Conservation (phyloP, 1,284 basidiomycete genomes). For the Cyathus olla region DNA sequence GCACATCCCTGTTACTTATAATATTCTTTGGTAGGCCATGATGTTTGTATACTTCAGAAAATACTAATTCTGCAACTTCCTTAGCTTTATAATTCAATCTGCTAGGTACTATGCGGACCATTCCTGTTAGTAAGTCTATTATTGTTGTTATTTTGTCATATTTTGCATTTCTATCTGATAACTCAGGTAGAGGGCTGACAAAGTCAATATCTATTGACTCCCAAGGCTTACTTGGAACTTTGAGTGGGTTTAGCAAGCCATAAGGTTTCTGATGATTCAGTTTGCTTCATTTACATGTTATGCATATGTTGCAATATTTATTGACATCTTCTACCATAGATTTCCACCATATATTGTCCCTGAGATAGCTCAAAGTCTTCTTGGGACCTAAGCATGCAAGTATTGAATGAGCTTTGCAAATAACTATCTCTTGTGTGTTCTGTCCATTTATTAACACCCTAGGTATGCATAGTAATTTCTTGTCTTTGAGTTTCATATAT, state of each 20-base stretch:
- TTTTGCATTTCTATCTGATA: slow-evolving; percentile 9
- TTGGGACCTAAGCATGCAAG: slow-evolving; percentile 36
- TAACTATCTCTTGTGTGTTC: slow-evolving; percentile 32
- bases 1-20: slow-evolving; percentile 49
- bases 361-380: slow-evolving; percentile 37
- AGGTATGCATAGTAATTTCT: slow-evolving; percentile 33
- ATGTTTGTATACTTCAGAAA: slow-evolving; percentile 43
- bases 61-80: slow-evolving; percentile 48
- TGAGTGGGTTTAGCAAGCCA: slow-evolving; percentile 40
- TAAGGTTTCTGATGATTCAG: slow-evolving; percentile 30
- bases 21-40: slow-evolving; percentile 50
- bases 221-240: slow-evolving; percentile 39
- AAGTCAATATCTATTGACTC: slow-evolving; percentile 49
- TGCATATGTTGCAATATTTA: slow-evolving; percentile 32
- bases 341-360: slow-evolving; percentile 43
- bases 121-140: slow-evolving; percentile 45
- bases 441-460: slow-evolving; percentile 13
- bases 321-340: slow-evolving; percentile 27
- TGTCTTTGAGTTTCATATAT: slow-evolving; percentile 40
- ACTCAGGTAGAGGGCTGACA: slow-evolving; percentile 21
- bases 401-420: slow-evolving; percentile 34
- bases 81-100: slow-evolving; percentile 35
- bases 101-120: slow-evolving; percentile 41
- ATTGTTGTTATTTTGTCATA: slow-evolving; percentile 30
- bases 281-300: slow-evolving; percentile 31